These are phyloP conservation scores for Dillenia turbinata DNA, from an alignment of 164 flowering plant genomes.

Conservation along the genomic window DNA sequence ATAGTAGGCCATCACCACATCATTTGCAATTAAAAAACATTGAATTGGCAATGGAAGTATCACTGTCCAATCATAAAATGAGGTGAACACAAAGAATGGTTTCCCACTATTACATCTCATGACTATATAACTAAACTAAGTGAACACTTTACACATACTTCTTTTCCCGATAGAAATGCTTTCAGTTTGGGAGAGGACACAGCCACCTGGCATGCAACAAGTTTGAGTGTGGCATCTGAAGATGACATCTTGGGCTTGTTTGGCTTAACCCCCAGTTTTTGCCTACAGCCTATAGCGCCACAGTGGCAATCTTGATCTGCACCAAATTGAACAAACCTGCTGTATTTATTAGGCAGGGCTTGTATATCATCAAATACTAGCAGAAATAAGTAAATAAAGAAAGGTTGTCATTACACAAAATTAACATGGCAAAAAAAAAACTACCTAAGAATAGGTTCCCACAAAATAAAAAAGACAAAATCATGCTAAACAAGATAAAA, in stretches of 20 bases:
- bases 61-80: too few relatives aligned
- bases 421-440: too few relatives aligned
- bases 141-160: constrained; percentile 17
- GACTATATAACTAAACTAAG: not conserved
- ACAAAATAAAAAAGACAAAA: too few relatives aligned
- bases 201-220: constrained; percentile 63
- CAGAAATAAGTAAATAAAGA: too few relatives aligned
- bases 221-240: constrained; percentile 63
- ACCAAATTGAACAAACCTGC: constrained; percentile 99
- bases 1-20: too few relatives aligned
- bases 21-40: too few relatives aligned
- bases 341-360: constrained; percentile 32
- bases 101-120: not conserved
- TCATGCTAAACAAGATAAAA: too few relatives aligned
- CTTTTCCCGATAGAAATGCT: constrained; percentile 30
- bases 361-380: too few relatives aligned
- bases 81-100: not conserved
- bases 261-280: constrained; percentile 82
- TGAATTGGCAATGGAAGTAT: too few relatives aligned
- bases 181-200: constrained; percentile 46
- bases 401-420: too few relatives aligned
- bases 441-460: too few relatives aligned
- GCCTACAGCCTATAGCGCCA: constrained; percentile 79
- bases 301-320: constrained; percentile 98
- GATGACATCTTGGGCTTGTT: constrained; percentile 65